phyloP scores from a whole-genome alignment of 495 filamentous ascomycete genomes.

The Bacidia rubella region DNA sequence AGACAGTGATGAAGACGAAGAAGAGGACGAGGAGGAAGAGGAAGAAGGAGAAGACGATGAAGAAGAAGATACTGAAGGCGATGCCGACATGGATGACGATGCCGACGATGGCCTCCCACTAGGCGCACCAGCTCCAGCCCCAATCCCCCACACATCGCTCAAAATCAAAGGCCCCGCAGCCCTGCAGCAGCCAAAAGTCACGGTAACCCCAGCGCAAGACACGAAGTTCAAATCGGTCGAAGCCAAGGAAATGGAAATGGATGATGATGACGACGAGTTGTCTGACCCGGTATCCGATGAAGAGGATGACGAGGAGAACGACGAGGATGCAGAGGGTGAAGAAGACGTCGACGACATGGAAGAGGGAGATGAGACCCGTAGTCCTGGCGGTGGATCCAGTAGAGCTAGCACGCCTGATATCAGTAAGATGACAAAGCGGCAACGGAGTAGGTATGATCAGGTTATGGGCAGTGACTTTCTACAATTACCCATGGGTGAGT shows the following conservation, averaged over 20 bases:
- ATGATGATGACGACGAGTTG: slow-evolving; percentile 34
- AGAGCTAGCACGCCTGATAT: slow-evolving; percentile 60
- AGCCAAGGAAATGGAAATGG: slow-evolving; percentile 46
- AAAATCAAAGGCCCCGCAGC: slow-evolving; percentile 19
- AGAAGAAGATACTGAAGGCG: slow-evolving; percentile 20
- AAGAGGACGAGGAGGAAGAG: slow-evolving; percentile 24
- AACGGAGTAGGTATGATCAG: slow-evolving; percentile 61
- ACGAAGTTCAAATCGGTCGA: slow-evolving; percentile 40
- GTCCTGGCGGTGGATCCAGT: slow-evolving; percentile 35
- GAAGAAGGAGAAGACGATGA: slow-evolving; percentile 37
- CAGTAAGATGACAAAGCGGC: slow-evolving; percentile 77
- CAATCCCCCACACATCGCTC: slow-evolving; percentile 14
- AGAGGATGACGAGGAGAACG: slow-evolving; percentile 34
- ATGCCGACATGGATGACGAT: slow-evolving; percentile 43
- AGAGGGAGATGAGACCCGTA: slow-evolving; percentile 51
- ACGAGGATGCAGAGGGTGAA: slow-evolving; percentile 36
- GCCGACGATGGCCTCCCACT: slow-evolving; percentile 33
- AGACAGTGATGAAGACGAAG: slow-evolving; percentile 21
- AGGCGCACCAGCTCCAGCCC: slow-evolving; percentile 3
- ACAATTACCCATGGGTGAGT: slow-evolving; percentile 70
- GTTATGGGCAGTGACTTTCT: slow-evolving; percentile 56
- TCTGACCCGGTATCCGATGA: slow-evolving; percentile 33
- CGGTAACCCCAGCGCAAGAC: slow-evolving; percentile 25
- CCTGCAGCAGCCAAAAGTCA: slow-evolving; percentile 22
- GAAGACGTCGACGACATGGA: slow-evolving; percentile 38